Conservation (phyloP, 345 rosid genomes). For the Camelina neglecta region DNA sequence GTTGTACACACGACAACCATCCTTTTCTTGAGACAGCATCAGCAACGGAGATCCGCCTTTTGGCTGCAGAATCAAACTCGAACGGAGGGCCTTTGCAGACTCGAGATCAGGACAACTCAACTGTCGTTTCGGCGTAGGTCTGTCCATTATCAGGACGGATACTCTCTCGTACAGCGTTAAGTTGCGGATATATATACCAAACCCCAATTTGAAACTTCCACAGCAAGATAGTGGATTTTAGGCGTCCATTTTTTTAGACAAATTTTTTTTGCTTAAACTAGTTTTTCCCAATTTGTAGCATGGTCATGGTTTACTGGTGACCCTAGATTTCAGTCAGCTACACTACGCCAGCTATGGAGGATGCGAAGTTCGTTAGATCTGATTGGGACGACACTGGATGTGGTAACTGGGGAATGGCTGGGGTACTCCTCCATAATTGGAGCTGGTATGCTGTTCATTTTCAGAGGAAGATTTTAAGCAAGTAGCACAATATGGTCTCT, state of each 20-base stretch:
- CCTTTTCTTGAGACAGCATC: neutral
- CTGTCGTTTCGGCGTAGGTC: neutral
- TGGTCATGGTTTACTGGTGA: constrained; percentile 86
- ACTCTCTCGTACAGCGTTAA: too few relatives aligned
- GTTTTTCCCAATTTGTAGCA: constrained; percentile 38
- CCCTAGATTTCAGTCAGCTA: constrained; percentile 82
- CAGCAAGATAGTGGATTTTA: too few relatives aligned
- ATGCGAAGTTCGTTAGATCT: constrained; percentile 92
- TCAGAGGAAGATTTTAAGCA: neutral
- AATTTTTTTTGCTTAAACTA: too few relatives aligned
- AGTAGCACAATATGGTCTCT: neutral
- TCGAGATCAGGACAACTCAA: neutral
- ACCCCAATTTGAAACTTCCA: too few relatives aligned
- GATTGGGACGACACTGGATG: constrained; percentile 85
- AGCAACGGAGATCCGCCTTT: constrained; percentile 7
- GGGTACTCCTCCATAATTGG: constrained; percentile 93
- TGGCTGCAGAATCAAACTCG: neutral
- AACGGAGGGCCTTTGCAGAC: neutral
- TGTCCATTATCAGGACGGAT: neutral
- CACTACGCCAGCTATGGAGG: constrained; percentile 89
- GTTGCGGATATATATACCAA: too few relatives aligned
- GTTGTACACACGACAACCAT: neutral
- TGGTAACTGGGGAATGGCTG: constrained; percentile 83
- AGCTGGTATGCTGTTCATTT: constrained; percentile 65
- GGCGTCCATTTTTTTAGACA: too few relatives aligned